Conservation (phyloP, 305 asterid species). For the Solanum aculeatissimum region DNA sequence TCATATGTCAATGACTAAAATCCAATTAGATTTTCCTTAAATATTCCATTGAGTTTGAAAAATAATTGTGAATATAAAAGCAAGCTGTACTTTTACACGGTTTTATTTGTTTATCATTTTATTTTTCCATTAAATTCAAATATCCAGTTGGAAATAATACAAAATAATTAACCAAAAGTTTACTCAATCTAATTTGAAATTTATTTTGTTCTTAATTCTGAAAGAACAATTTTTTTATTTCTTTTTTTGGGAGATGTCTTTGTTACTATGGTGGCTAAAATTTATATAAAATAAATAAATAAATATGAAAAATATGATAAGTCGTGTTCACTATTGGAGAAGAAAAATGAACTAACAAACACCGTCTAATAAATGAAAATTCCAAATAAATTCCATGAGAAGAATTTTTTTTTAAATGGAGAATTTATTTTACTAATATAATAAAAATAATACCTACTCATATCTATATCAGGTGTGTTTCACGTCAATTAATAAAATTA, state of each 20-base stretch:
- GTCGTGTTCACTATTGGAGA: not conserved
- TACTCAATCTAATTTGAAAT: not conserved
- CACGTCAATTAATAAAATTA: too few relatives aligned
- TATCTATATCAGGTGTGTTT: too few relatives aligned
- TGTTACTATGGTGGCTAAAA: not conserved
- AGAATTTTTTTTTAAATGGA: not conserved
- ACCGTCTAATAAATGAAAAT: conserved; percentile 1
- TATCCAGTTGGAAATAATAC: not conserved
- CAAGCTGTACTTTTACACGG: conserved; percentile 1
- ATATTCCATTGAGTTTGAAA: not conserved
- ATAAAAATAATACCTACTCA: not conserved
- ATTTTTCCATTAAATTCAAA: not conserved
- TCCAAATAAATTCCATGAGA: not conserved
- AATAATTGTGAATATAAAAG: not conserved
- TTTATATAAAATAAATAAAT: not conserved
- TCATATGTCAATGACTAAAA: not conserved
- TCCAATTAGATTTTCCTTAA: not conserved
- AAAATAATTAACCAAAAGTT: not conserved
- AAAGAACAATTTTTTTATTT: not conserved
- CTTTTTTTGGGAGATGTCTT: not conserved
- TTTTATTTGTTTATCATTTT: not conserved
- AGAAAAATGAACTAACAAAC: not conserved
- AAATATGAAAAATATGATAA: not conserved
- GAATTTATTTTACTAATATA: not conserved
- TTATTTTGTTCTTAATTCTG: not conserved